Percentiles rank a stretch among this genome's conserved stretches.
Evolutionary conservation across 2,329 filamentous ascomycete genomes (phyloP).

Genomic region (Leptosphaerulina australis): DNA sequence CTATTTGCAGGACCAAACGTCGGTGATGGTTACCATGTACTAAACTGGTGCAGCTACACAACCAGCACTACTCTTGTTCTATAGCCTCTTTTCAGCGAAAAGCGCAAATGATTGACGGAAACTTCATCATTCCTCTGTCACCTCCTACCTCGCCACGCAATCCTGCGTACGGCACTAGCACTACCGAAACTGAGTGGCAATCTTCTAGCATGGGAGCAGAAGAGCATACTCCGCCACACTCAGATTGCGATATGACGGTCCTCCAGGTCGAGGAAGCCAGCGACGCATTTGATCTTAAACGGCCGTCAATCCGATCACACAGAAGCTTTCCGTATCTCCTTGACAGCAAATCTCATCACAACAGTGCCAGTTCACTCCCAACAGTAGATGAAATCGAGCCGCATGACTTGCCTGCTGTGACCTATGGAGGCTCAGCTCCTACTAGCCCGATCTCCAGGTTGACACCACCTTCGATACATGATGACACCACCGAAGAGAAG

Average conservation of each 20-base stretch:
- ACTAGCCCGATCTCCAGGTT: constrained; percentile 54
- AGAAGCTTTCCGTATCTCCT: constrained; percentile 54
- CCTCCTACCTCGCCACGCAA: constrained; percentile 59
- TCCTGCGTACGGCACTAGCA: constrained; percentile 54
- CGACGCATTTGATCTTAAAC: constrained; percentile 46
- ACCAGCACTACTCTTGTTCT: constrained; percentile 25
- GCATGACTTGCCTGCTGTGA: constrained; percentile 43
- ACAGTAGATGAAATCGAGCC: constrained; percentile 46
- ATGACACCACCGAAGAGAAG: constrained; percentile 43
- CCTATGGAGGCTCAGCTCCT: constrained; percentile 53
- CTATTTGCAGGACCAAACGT: constrained; percentile 9
- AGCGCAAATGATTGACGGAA: constrained; percentile 54
- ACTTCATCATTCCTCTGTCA: constrained; percentile 55
- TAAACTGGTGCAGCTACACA: constrained; percentile 32
- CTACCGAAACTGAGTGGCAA: constrained; percentile 54
- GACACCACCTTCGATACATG: constrained; percentile 53
- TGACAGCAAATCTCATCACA: constrained; percentile 42
- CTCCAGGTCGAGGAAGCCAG: constrained; percentile 46
- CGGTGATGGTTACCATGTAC: constrained; percentile 34
- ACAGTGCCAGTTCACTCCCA: constrained; percentile 36
- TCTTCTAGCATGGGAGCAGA: constrained; percentile 26
- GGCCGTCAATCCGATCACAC: constrained; percentile 51
- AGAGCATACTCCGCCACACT: constrained; percentile 43
- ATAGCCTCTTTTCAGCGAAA: constrained; percentile 29
- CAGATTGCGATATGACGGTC: constrained; percentile 48